A percentile compares a stretch with the other conserved stretches of the same genome.
Conservation (phyloP, 805 yeast genomes). For the Isabelozyma pseudorhagii region DNA sequence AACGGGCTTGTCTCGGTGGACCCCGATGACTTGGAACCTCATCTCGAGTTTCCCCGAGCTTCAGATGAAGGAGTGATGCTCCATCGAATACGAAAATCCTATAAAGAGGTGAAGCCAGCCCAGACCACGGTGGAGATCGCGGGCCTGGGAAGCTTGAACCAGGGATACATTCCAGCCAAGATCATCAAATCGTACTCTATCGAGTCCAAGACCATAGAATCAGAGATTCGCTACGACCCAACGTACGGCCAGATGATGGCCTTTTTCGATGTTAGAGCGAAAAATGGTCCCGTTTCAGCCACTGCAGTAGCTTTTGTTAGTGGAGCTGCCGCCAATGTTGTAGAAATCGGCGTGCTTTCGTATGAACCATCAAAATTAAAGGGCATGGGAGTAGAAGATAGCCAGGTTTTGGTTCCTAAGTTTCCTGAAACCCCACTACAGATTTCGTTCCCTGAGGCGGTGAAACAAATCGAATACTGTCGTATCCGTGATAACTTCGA, state of each 20-base stretch:
- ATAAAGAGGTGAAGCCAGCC: conserved; percentile 4
- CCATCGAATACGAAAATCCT: conserved; percentile 7
- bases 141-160: background rate
- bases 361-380: conserved; percentile 8
- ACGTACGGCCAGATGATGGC: conserved; percentile 23
- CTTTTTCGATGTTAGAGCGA: conserved; percentile 11
- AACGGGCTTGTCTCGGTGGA: conserved; percentile 11
- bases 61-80: conserved; percentile 15
- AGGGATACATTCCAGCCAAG: conserved; percentile 15
- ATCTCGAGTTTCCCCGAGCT: conserved; percentile 21
- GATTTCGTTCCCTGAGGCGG: conserved; percentile 29
- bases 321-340: conserved; percentile 26
- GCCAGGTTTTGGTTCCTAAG: conserved; percentile 5
- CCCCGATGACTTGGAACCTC: conserved; percentile 4
- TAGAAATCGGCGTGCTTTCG: conserved; percentile 14
- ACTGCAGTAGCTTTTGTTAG: conserved; percentile 23
- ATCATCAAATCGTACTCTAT: conserved; percentile 16
- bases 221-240: conserved; percentile 32
- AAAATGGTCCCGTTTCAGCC: conserved; percentile 2
- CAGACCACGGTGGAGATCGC: conserved; percentile 3
- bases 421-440: conserved; percentile 10
- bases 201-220: conserved; percentile 22
- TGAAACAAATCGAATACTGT: conserved; percentile 38
- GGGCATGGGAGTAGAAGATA: too few species aligned
- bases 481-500: conserved; percentile 14